Evolutionary conservation across 2,329 filamentous ascomycete genomes (phyloP).

Genomic region (Magnaporthiopsis incrustans): DNA sequence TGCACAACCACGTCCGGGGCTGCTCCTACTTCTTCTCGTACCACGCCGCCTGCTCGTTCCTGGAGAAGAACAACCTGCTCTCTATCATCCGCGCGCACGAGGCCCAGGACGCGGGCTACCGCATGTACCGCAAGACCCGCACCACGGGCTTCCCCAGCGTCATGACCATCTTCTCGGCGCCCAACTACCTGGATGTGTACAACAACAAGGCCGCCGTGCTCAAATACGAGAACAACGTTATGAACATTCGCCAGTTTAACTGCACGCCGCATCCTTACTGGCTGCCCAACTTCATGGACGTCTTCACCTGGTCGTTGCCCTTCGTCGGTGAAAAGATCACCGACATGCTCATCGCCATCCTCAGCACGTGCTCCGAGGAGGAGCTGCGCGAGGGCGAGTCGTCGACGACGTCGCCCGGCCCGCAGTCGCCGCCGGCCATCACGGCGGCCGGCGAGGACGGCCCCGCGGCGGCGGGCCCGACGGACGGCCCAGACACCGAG

Average conservation of each 20-base stretch:
- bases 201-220: conserved; percentile 99
- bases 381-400: conserved; percentile 85
- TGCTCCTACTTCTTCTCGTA: conserved; percentile 99
- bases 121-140: conserved; percentile 98
- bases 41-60: conserved; percentile 89
- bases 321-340: conserved; percentile 99
- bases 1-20: conserved; percentile 96
- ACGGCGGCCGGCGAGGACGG: conserved; percentile 20
- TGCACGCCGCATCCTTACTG: conserved; percentile 99
- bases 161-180: conserved; percentile 99
- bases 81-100: conserved; percentile 97
- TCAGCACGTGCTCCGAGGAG: conserved; percentile 98
- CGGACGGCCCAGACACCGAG: conserved; percentile 72
- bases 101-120: conserved; percentile 94
- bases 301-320: conserved; percentile 98
- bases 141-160: conserved; percentile 98
- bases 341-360: conserved; percentile 97
- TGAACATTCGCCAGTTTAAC: conserved; percentile 99
- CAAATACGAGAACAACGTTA: conserved; percentile 99
- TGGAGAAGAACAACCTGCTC: conserved; percentile 97
- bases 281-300: conserved; percentile 99
- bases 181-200: conserved; percentile 98
- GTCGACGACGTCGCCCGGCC: conserved; percentile 59
- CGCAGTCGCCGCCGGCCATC: conserved; percentile 63
- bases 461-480: conserved; percentile 10